Evolutionary conservation across 176 grass and related monocot species (phyloP), one percentile per base, ranked within the genome.

Genomic region (Oryza coarctata): DNA sequence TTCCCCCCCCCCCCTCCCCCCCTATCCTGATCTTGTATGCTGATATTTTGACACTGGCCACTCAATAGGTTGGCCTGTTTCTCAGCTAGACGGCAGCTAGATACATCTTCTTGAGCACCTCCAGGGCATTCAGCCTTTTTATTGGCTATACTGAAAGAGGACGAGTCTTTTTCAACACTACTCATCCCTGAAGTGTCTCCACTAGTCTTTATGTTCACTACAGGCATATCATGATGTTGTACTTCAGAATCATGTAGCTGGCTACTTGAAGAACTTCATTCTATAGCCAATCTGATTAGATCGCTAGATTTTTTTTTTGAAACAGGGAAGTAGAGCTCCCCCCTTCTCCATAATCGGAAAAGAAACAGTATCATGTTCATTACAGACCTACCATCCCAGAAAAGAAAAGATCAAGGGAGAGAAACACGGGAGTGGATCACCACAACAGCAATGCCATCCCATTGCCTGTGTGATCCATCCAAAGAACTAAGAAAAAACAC

Each of bases 71-170:
- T 66, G 27, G 26, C 58, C 14, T 58, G 70, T 44, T 80, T 57
- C 50, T 63, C 78, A 70, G 36, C 20, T 11, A 3, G 65, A 76
- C 45, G 52, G 71, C 39, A 69, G 50, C 77, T 76, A 81, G 52
- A 26, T 74, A 5, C 64, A 71, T 11, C 71, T 43, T 89, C 82
- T 63, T 80, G 64, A 85, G 31, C 30, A 84, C 71, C 76, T 36
- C 52, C 70, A 52, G 45, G 23, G 28, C 57, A 81, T 71, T 80
- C 70, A 65, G 30, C 17, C 36, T 85, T 67, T 57, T 81, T 76
- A 33, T 20, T 50, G 20, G 65, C 50, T 77, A 29, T 85, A 28
- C 74, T 85, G 12, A 26, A 61, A 71, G 83, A 63, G 50, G 74
- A 18, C 12, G 29, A 50, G 2, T 52, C 25, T 65, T 71, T 41